Conservation (phyloP, 148 eudicot species). For the Nepenthes gracilis region DNA sequence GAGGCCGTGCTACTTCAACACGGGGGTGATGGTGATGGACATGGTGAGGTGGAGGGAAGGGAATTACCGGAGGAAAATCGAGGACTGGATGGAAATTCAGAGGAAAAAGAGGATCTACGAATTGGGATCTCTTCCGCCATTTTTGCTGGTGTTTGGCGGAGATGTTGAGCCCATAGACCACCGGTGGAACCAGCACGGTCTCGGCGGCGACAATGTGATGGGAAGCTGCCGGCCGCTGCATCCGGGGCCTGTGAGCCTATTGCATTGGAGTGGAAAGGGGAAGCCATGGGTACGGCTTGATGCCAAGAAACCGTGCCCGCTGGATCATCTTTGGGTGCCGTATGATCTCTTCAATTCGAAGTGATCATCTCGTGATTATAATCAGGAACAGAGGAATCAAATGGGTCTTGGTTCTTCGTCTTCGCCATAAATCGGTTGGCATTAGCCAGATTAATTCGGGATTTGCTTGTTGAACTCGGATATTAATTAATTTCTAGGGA, state of each 20-base stretch:
- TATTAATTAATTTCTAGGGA: no score
- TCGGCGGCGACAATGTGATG: slow-evolving; percentile 61
- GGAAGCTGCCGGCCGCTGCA: slow-evolving; percentile 56
- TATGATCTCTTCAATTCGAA: slow-evolving; percentile 35
- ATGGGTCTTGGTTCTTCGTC: neutral
- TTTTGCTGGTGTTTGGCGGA: slow-evolving; percentile 53
- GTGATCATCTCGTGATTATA: slow-evolving; percentile 1
- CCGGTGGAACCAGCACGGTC: slow-evolving; percentile 72
- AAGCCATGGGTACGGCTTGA: slow-evolving; percentile 74
- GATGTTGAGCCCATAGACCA: slow-evolving; percentile 50
- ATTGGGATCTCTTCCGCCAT: slow-evolving; percentile 63
- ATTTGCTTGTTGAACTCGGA: no score
- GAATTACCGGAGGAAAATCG: slow-evolving; percentile 31
- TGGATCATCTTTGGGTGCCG: slow-evolving; percentile 65
- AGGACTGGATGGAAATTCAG: slow-evolving; percentile 71
- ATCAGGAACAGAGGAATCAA: slow-evolving; percentile 4
- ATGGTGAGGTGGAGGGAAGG: slow-evolving; percentile 34
- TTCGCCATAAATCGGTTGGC: no score
- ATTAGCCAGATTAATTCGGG: no score
- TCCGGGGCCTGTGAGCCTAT: slow-evolving; percentile 63
- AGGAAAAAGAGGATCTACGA: slow-evolving; percentile 54
- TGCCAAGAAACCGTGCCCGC: slow-evolving; percentile 42
- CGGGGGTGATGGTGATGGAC: slow-evolving; percentile 82
- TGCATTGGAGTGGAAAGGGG: slow-evolving; percentile 80
- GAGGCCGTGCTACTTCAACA: slow-evolving; percentile 54